Base-by-base conservation (phyloP, 1,139 yeast genomes). In the Candida glucosophila region DNA sequence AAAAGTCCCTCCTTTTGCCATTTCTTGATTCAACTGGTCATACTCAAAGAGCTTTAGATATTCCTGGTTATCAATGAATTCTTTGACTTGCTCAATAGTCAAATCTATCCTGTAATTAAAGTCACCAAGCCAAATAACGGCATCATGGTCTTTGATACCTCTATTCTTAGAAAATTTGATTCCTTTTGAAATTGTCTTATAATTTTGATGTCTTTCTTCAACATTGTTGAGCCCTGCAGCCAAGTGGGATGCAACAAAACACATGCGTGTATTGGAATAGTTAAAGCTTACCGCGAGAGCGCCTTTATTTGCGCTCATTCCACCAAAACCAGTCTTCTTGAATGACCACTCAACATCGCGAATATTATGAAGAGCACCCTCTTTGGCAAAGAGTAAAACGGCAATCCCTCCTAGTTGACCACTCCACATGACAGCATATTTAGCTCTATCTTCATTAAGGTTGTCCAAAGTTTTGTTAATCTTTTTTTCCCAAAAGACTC, bases 391-490 rank as follows among this genome's bases (percentile, higher is more conserved):
- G 26, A 88, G 56, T 47, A 88, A 56, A 31, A 83, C 50, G 1
- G 92, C 77, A n/a, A 93, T 73, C 2, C 98, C 97, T 4, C 96
- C 98, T 14, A 92, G 60, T 52, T 90, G 97, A 23, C 86, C 93
- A 24, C 83, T 77, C 67, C 96, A 77, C 20, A 85, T 56, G 12
- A 82, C 60, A 4, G 74, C 74, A 44, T 79, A 86, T 31, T 69
- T 71, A 15, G 59, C 68, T 10, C 59, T 37, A 5, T 52, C 40
- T 1, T 44, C 44, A 28, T 42, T 49, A 29, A 46, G 32, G 6
- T 46, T 44, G 35, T 80, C 77, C 28, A 92, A 55, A 9, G 77
- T 63, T 12, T 55, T 52, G 25, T 71, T 58, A 15, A 90, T 68
- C 31, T 72, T 74, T 26, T 61, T 60, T 37, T 86, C 96, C 99